These are phyloP conservation scores for Cladosporium oxysporum DNA, from an alignment of 2,329 filamentous ascomycete genomes.

Conservation along the genomic window DNA sequence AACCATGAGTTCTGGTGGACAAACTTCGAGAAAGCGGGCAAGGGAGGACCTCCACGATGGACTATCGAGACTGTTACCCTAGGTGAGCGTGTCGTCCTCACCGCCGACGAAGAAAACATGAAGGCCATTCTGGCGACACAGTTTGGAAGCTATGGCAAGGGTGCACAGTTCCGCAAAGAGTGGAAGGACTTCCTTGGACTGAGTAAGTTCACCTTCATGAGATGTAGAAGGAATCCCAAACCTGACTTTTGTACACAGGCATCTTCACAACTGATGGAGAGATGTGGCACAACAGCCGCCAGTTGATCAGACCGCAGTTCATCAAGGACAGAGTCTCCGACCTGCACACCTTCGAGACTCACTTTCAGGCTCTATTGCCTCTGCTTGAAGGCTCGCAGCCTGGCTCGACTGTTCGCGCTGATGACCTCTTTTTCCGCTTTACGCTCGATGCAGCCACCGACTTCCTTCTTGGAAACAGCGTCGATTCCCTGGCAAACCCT, in stretches of 20 bases:
- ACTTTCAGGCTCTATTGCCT: conserved; percentile 72
- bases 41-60: conserved; percentile 38
- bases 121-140: conserved; percentile 88
- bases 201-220: conserved; percentile 46
- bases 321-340: conserved; percentile 82
- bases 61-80: conserved; percentile 63
- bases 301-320: conserved; percentile 83
- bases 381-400: conserved; percentile 51
- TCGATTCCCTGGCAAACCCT: conserved; percentile 60
- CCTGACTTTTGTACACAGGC: conserved; percentile 34
- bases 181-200: conserved; percentile 77
- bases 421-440: conserved; percentile 78
- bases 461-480: conserved; percentile 78
- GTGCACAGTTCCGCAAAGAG: conserved; percentile 69
- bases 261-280: conserved; percentile 74
- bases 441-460: conserved; percentile 85
- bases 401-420: conserved; percentile 65
- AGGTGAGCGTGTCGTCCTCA: conserved; percentile 67
- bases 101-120: conserved; percentile 83
- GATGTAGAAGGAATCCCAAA: neutral
- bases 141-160: conserved; percentile 84
- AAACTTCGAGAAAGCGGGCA: conserved; percentile 48
- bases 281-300: conserved; percentile 77
- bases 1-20: conserved; percentile 64
- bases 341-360: conserved; percentile 76